Percentiles rank a stretch among this genome's conserved stretches.
These are phyloP conservation scores for Lactarius akahatsu DNA, from an alignment of 768 basidiomycete species.

Conservation along the genomic window DNA sequence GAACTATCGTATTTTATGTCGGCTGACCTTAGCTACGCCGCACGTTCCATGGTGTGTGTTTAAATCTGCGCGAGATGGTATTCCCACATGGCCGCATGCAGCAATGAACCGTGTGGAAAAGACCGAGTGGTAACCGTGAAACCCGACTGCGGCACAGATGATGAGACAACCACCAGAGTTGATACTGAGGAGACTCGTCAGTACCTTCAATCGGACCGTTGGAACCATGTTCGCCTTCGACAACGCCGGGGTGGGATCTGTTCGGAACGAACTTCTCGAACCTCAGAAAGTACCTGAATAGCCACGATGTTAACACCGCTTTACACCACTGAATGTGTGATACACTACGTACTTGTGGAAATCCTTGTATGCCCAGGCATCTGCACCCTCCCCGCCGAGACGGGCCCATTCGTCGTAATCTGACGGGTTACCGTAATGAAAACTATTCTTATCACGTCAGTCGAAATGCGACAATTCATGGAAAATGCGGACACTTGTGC, in stretches of 20 bases:
- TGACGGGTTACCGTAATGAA: slow-evolving; percentile 61
- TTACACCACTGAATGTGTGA: neutral
- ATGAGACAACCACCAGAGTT: neutral
- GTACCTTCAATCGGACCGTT: slow-evolving; percentile 52
- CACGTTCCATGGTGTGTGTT: slow-evolving; percentile 55
- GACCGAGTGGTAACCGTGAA: slow-evolving; percentile 48
- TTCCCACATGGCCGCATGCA: slow-evolving; percentile 50
- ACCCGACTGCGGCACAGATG: slow-evolving; percentile 44
- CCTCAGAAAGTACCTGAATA: slow-evolving; percentile 62
- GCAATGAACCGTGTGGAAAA: slow-evolving; percentile 54
- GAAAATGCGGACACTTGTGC: slow-evolving; percentile 45
- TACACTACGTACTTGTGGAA: slow-evolving; percentile 45
- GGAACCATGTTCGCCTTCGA: slow-evolving; percentile 46
- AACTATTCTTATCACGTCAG: slow-evolving; percentile 30
- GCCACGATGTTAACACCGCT: slow-evolving; percentile 5
- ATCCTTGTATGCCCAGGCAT: slow-evolving; percentile 59
- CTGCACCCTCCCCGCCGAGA: slow-evolving; percentile 47
- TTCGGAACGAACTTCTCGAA: slow-evolving; percentile 61
- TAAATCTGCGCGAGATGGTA: slow-evolving; percentile 55
- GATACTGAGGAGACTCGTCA: neutral
- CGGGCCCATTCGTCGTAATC: slow-evolving; percentile 69
- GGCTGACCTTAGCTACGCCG: slow-evolving; percentile 59
- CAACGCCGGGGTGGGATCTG: slow-evolving; percentile 49
- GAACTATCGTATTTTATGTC: neutral
- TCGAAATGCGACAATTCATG: neutral